Base-by-base conservation (phyloP, 2,329 filamentous ascomycete species). In the Acrodontium crateriforme region DNA sequence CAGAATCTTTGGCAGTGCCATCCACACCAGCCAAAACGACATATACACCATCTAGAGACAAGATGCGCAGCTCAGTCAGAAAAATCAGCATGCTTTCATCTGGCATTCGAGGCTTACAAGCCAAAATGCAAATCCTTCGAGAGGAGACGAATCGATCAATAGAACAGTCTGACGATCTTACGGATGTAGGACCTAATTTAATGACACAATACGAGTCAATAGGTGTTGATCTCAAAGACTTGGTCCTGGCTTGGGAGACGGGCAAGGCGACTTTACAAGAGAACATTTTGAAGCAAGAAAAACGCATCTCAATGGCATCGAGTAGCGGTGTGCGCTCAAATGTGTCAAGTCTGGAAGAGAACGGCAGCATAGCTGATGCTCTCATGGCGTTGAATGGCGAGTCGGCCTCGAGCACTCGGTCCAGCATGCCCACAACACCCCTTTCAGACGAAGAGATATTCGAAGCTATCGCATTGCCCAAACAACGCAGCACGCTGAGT, bases 181-280 rank as follows among this genome's bases (percentile, higher is more conserved):
- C 49, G 12, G 80, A 92, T 40, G 67, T 93, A 10, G 82, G 80
- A 1, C 69, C 76, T 1, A 75, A 74, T 37, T 65, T 95, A 20
- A 76, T 93, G 66, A 60, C 74, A 13, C 89, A 95, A 47, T 98
- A 95, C 53, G 89, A 98, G 31, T 87, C 84, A 4, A 91, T 98
- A 38, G 89, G 89, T 3, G 66, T 75, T 15, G 89, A 98, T 47
- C 65, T 98, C 24, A 78, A 78, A 50, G 57, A 54, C 24, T 47
- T 65, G 11, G 52, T 63, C 28, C 57, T 61, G 39, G 60, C 62
- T 2, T 65, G 62, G 61, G 62, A 65, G 36, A 41, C 53, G 28
- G 89, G 87, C 27, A 87, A 80, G 52, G 70, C 76, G n/a, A 75
- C 82, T 5, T 62, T 98, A 28, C 74, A 82, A 25, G 71, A 74